Percentiles rank a stretch among this genome's conserved stretches.
phyloP scores from a whole-genome alignment of 192 early-diverging fungal genomes.

The Podila epigama region DNA sequence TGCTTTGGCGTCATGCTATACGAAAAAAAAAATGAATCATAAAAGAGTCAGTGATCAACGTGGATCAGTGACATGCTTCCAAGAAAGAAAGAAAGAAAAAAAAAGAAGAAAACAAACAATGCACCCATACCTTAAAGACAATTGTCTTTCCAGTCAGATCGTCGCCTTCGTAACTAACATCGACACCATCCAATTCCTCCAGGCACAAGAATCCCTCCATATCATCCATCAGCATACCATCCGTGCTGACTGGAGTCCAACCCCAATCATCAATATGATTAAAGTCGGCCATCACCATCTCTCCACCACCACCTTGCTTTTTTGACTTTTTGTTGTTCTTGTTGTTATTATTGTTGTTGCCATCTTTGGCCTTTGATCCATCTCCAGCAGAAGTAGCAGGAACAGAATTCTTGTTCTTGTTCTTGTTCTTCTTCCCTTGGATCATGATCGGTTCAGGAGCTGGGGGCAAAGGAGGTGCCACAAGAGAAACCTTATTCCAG shows the following conservation, averaged over 20 bases:
- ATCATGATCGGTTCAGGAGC: conserved; percentile 6
- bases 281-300: conserved; percentile 35
- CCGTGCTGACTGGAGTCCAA: conserved; percentile 66
- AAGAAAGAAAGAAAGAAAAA: conserved; percentile 8
- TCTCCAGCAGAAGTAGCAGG: too few relatives aligned
- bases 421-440: neutral
- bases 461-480: conserved; percentile 20
- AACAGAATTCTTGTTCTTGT: neutral
- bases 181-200: conserved; percentile 88
- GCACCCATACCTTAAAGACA: conserved; percentile 71
- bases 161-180: conserved; percentile 75
- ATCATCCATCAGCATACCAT: conserved; percentile 66
- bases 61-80: neutral
- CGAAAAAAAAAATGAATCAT: neutral
- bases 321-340: neutral
- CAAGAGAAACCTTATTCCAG: conserved; percentile 35
- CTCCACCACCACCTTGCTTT: conserved; percentile 5
- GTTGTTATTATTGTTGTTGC: conserved; percentile 5
- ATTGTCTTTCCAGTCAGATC: conserved; percentile 71
- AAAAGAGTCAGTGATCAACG: neutral
- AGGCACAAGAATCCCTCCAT: conserved; percentile 84
- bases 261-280: conserved; percentile 57
- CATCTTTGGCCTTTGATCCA: conserved; percentile 9
- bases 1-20: conserved; percentile 38
- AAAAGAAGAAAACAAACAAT: neutral